A percentile compares a stretch with the other conserved stretches of the same genome.
phyloP scores from a whole-genome alignment of 2,329 filamentous ascomycete genomes.

The Uncinocarpus reesii region DNA sequence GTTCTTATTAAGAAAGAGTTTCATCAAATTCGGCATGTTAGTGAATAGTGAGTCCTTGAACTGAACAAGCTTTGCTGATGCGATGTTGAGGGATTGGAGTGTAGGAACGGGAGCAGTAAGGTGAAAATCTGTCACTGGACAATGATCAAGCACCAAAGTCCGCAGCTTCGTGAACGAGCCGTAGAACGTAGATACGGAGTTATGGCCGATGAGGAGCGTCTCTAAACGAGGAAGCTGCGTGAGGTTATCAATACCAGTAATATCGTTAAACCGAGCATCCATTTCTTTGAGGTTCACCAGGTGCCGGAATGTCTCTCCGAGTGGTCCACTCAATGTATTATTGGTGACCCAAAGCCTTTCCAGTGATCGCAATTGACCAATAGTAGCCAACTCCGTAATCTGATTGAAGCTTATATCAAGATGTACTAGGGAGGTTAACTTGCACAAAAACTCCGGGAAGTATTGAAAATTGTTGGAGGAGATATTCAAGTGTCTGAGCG shows the following conservation, averaged over 20 bases:
- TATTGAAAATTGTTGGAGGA: conserved; percentile 84
- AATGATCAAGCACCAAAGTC: conserved; percentile 81
- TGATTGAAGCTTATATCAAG: conserved; percentile 95
- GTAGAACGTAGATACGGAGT: conserved; percentile 78
- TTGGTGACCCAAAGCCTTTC: conserved; percentile 94
- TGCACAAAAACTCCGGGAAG: conserved; percentile 77
- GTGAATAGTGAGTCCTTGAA: conserved; percentile 78
- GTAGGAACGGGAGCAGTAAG: conserved; percentile 66
- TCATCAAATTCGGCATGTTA: conserved; percentile 76
- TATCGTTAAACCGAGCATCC: conserved; percentile 85
- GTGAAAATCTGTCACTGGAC: conserved; percentile 89
- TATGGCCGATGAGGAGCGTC: conserved; percentile 82
- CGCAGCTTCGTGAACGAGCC: conserved; percentile 79
- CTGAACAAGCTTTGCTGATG: conserved; percentile 80
- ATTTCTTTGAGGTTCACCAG: conserved; percentile 73
- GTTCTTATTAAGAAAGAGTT: conserved; percentile 84
- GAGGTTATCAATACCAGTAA: conserved; percentile 79
- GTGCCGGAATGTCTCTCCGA: conserved; percentile 63
- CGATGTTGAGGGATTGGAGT: conserved; percentile 76
- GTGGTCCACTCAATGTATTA: conserved; percentile 67
- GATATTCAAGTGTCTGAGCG: conserved; percentile 73
- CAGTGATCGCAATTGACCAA: conserved; percentile 66
- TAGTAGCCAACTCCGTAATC: conserved; percentile 66
- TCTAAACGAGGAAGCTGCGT: conserved; percentile 77
- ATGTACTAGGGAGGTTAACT: conserved; percentile 73